phyloP scores from a whole-genome alignment of 345 rosid species.

The Ceriops zippeliana region DNA sequence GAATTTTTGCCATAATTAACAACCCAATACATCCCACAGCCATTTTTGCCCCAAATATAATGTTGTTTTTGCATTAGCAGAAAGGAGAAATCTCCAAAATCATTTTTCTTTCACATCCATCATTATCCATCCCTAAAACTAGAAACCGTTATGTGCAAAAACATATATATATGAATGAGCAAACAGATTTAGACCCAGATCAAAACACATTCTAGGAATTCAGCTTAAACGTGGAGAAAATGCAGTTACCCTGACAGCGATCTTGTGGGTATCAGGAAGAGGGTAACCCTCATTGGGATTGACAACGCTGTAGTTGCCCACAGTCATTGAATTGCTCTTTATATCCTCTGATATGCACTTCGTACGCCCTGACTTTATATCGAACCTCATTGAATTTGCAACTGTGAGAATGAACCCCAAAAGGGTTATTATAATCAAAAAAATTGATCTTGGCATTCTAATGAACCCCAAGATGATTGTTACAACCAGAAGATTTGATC shows the following conservation, averaged over 20 bases:
- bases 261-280: conserved; percentile 54
- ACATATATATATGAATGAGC: background rate
- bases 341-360: conserved; percentile 89
- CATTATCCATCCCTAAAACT: background rate
- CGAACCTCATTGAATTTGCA: conserved; percentile 56
- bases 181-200: background rate
- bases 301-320: conserved; percentile 55
- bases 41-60: too few relatives aligned
- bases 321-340: conserved; percentile 52
- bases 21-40: too few relatives aligned
- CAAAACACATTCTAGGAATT: background rate
- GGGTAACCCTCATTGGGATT: conserved; percentile 53
- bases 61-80: too few relatives aligned
- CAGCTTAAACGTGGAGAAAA: background rate
- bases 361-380: conserved; percentile 51
- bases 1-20: background rate
- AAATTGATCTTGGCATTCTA: conserved; percentile 23
- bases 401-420: conserved; percentile 22
- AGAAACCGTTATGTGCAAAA: background rate
- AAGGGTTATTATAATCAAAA: conserved; percentile 9
- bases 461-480: background rate
- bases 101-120: too few relatives aligned
- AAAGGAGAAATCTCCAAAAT: too few relatives aligned
- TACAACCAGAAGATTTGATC: background rate
- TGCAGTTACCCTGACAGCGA: conserved; percentile 50